A percentile compares a stretch with the other conserved stretches of the same genome.
phyloP scores from a whole-genome alignment of 306 rosid genomes.

The Gillenia trifoliata region DNA sequence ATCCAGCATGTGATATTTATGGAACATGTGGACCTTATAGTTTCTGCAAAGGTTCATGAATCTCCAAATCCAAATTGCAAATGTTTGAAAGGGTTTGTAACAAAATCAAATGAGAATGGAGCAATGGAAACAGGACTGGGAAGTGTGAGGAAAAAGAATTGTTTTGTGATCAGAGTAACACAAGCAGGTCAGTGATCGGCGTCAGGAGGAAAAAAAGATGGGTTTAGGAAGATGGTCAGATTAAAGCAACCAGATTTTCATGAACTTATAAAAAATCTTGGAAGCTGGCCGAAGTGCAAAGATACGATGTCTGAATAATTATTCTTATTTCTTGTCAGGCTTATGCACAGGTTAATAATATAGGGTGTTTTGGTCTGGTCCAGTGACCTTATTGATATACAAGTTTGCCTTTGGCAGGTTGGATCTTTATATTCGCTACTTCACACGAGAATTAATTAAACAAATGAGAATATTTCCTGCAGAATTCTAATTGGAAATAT shows the following conservation, averaged over 20 bases:
- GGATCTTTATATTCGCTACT: conserved; percentile 22
- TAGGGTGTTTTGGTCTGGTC: conserved; percentile 33
- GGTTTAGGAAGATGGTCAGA: background rate
- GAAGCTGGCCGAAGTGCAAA: background rate
- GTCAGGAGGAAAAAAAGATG: background rate
- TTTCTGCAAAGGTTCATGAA: background rate
- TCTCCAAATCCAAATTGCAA: background rate
- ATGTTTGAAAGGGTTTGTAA: conserved; percentile 9
- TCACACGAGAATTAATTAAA: conserved; percentile 35
- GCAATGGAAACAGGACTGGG: too few relatives aligned
- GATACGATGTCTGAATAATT: conserved; percentile 16
- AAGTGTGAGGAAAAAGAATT: too few relatives aligned
- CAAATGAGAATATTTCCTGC: background rate
- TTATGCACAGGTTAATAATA: conserved; percentile 9
- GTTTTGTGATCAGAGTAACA: conserved; percentile 6
- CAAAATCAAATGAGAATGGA: too few relatives aligned
- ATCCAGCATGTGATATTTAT: conserved; percentile 8
- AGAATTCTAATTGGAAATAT: background rate
- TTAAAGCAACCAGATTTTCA: conserved; percentile 19
- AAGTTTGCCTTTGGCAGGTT: background rate
- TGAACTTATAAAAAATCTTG: background rate
- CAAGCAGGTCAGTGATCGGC: background rate
- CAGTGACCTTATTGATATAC: conserved; percentile 20
- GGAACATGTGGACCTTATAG: background rate
- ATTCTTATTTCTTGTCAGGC: conserved; percentile 31